Evolutionary conservation across 106 monocot genomes (phyloP), one percentile per base, ranked within the genome.

Genomic region (Gastrodia elata): DNA sequence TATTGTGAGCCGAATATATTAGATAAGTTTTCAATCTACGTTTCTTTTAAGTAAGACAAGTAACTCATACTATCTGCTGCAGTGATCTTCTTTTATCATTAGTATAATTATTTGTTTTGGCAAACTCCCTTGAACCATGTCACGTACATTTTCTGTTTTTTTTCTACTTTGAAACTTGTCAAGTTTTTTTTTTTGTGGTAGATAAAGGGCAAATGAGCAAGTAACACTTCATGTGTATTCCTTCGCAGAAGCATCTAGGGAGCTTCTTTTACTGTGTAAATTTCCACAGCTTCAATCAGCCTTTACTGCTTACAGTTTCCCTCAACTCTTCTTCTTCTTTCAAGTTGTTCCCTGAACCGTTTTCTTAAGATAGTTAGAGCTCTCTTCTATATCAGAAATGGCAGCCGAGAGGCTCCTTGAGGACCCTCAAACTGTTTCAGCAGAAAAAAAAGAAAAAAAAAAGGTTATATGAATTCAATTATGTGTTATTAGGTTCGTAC

Each of bases 231-330:
- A n/a, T n/a, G n/a, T n/a, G n/a, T n/a, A n/a, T 30, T 9, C 18
- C 67, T 67, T 67, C 67, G 10, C 8, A 7, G 35, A 14, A 67
- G 16, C 37, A 36, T 67, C 67, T 20, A 2, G 37, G 35, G 36
- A 67, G 14, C 67, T 67, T 34, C 67, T 37, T n/a, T n/a, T n/a
- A n/a, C 35, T 67, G 20, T 30, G 61, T 61, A 67, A 67, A 36
- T 67, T 67, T 67, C 67, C 67, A 14, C 37, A 18, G 36, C 27
- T 37, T 4, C 9, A 67, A 2, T 37, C n/a, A 37, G 20, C 67
- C 36, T 37, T 11, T 30, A 67, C 14, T n/a, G 37, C 67, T 35
- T 4, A 20, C n/a, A 34, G n/a, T 37, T 37, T 67, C 67, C 18
- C 20, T 61, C 61, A 61, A 20, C 32, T 61, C 32, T 32, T 28